Conservation (phyloP, 257 asterid genomes). For the Solanum infundibuliforme region DNA sequence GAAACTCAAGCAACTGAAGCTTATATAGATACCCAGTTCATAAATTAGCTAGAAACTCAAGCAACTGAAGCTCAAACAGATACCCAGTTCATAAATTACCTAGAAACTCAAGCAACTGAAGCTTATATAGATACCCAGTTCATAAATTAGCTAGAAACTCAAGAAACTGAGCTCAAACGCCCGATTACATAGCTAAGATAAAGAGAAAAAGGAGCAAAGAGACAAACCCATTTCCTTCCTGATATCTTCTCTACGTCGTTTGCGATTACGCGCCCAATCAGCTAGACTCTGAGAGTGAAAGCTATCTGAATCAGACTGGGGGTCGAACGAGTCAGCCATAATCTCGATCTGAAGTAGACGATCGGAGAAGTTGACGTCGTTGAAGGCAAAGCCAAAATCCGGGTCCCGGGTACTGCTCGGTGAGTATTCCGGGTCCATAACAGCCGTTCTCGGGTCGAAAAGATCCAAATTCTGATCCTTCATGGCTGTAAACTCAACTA, state of each 20-base stretch:
- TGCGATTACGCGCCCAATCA: constrained; percentile 45
- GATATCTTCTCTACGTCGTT: constrained; percentile 36
- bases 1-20: background rate
- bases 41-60: background rate
- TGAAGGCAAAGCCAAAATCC: constrained; percentile 67
- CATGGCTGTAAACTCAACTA: constrained; percentile 7
- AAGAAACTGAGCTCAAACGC: background rate
- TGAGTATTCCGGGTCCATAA: constrained; percentile 43
- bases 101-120: background rate
- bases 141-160: background rate
- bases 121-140: background rate
- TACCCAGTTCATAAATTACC: background rate
- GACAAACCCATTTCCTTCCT: constrained; percentile 34
- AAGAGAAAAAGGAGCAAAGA: background rate
- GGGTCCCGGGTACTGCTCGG: constrained; percentile 23
- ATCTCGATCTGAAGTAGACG: constrained; percentile 58
- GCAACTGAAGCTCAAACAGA: background rate
- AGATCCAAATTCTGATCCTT: constrained; percentile 48
- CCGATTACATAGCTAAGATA: background rate
- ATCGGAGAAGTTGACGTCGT: constrained; percentile 61
- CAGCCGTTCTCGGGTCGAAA: constrained; percentile 57
- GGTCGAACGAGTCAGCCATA: constrained; percentile 25
- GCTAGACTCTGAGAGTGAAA: constrained; percentile 19
- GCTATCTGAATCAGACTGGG: constrained; percentile 23
- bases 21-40: background rate